Evolutionary conservation across 345 rosid genomes (phyloP).

Genomic region (Cardamine chenopodiifolia): DNA sequence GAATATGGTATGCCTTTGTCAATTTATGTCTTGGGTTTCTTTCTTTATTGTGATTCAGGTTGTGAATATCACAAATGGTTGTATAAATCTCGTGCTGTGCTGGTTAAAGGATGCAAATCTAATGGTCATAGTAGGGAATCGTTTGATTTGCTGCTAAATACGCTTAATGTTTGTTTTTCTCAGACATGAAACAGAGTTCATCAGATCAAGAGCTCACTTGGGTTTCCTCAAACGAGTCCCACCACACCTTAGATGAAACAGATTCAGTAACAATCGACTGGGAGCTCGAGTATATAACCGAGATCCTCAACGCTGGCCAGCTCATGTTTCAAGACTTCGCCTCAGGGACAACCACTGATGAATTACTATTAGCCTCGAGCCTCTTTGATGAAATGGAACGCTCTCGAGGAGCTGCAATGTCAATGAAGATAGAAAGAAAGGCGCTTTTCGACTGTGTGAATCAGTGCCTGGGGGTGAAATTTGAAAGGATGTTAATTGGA

Average conservation of each 20-base stretch:
- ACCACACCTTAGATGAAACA: constrained; percentile 42
- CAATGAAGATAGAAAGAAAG: constrained; percentile 58
- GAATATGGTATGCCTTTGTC: constrained; percentile 28
- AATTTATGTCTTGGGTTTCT: neutral
- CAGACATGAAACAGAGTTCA: constrained; percentile 40
- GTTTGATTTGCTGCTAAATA: constrained; percentile 9
- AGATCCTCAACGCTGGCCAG: constrained; percentile 61
- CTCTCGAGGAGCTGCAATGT: constrained; percentile 33
- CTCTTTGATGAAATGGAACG: constrained; percentile 73
- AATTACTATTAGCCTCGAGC: constrained; percentile 55
- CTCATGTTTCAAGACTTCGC: constrained; percentile 69
- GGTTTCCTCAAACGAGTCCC: constrained; percentile 64
- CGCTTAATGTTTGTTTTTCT: constrained; percentile 12
- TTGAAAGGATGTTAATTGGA: constrained; percentile 54
- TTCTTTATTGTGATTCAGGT: neutral
- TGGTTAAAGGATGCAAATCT: neutral
- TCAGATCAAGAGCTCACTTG: constrained; percentile 53
- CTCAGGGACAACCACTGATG: constrained; percentile 44
- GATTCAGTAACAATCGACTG: constrained; percentile 43
- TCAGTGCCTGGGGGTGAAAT: constrained; percentile 67
- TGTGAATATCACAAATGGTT: constrained; percentile 7
- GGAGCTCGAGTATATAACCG: constrained; percentile 71
- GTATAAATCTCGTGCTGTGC: too few relatives aligned
- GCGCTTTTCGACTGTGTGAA: constrained; percentile 70
- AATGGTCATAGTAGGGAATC: neutral